These are phyloP conservation scores for Thelonectria olida DNA, from an alignment of 2,329 filamentous ascomycete species.

Conservation along the genomic window DNA sequence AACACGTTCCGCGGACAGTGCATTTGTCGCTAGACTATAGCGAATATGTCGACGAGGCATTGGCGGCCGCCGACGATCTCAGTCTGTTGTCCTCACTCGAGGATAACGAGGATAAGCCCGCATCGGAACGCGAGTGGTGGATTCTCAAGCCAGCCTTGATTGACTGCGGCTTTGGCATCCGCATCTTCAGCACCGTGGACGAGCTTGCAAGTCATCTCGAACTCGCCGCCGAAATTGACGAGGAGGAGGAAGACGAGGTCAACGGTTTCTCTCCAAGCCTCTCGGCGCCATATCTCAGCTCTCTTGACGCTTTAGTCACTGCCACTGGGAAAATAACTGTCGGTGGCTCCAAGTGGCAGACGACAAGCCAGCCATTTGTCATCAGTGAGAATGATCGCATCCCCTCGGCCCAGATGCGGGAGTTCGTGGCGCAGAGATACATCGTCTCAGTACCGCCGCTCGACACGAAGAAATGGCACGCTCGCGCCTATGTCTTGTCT, in stretches of 20 bases:
- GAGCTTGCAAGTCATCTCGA: constrained; percentile 48
- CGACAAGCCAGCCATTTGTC: constrained; percentile 26
- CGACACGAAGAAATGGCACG: constrained; percentile 49
- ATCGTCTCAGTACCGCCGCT: constrained; percentile 44
- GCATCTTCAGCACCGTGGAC: constrained; percentile 49
- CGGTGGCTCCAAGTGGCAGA: constrained; percentile 10
- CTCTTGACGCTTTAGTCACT: constrained; percentile 45
- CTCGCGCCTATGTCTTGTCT: constrained; percentile 47
- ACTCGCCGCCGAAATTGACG: constrained; percentile 47
- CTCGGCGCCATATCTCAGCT: constrained; percentile 38
- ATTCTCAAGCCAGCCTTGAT: constrained; percentile 51
- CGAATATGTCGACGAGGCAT: constrained; percentile 50
- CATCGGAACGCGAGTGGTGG: constrained; percentile 48
- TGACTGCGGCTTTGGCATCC: constrained; percentile 51
- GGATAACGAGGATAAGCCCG: constrained; percentile 42
- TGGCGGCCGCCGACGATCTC: constrained; percentile 49
- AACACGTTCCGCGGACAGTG: constrained; percentile 44
- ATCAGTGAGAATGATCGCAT: constrained; percentile 47
- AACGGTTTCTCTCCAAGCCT: constrained; percentile 33
- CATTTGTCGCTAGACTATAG: constrained; percentile 48
- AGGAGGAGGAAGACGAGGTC: constrained; percentile 30
- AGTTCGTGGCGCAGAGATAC: constrained; percentile 51
- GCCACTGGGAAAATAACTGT: constrained; percentile 35
- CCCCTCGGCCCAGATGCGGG: constrained; percentile 48
- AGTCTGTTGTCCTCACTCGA: constrained; percentile 46